A percentile compares a stretch with the other conserved stretches of the same genome.
These are phyloP conservation scores for Eurotiales sp. DNA, from an alignment of 2,329 filamentous ascomycete species.

Conservation along the genomic window DNA sequence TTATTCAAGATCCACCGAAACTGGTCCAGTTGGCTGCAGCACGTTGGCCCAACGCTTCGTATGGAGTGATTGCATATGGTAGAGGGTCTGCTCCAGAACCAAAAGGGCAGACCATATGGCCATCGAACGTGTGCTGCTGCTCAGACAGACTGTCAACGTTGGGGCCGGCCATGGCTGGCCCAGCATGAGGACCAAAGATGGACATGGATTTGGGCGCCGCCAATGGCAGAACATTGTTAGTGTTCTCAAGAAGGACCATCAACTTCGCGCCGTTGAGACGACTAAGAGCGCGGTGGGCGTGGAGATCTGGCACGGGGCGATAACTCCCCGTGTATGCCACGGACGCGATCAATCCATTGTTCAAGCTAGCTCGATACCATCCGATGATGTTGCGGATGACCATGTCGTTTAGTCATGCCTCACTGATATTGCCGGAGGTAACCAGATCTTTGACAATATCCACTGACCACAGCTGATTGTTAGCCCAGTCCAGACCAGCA, in stretches of 20 bases:
- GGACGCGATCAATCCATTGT: not conserved
- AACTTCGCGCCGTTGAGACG: conserved; percentile 47
- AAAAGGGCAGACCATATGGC: too few relatives aligned
- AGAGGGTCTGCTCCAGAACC: too few relatives aligned
- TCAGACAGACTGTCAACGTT: too few relatives aligned
- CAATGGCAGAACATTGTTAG: conserved; percentile 53
- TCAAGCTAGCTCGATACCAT: not conserved
- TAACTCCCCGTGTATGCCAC: not conserved
- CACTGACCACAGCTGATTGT: conserved; percentile 15
- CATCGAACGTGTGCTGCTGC: too few relatives aligned
- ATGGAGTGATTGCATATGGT: not conserved
- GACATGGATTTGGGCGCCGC: conserved; percentile 50
- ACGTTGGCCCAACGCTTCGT: not conserved
- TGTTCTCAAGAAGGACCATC: conserved; percentile 63
- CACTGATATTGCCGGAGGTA: conserved; percentile 56
- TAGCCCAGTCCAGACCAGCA: conserved; percentile 71
- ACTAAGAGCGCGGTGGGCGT: not conserved
- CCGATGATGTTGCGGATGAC: conserved; percentile 36
- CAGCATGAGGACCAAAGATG: conserved; percentile 60
- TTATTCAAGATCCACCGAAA: too few relatives aligned
- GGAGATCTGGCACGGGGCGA: not conserved
- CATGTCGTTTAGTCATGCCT: conserved; percentile 60
- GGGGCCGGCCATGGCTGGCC: conserved; percentile 17
- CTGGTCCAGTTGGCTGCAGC: not conserved
- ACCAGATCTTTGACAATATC: conserved; percentile 53